Evolutionary conservation across 2,329 filamentous ascomycete species (phyloP).

Genomic region (Penicillium sp.): DNA sequence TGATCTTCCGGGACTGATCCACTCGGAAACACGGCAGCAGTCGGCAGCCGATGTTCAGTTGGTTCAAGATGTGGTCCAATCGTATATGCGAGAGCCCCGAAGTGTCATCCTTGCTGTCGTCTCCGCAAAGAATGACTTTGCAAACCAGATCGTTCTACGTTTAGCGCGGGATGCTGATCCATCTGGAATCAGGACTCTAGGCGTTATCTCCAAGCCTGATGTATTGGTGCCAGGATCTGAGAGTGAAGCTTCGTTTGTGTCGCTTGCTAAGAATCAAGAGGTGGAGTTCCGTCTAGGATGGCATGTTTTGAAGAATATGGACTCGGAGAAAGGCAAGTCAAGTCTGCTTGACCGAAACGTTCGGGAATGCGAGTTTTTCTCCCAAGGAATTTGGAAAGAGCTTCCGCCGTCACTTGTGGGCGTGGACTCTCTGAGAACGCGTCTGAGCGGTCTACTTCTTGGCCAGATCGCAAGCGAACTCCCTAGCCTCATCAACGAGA

Average conservation of each 20-base stretch:
- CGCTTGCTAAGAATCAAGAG: slow-evolving; percentile 46
- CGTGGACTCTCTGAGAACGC: slow-evolving; percentile 30
- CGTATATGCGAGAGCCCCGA: slow-evolving; percentile 44
- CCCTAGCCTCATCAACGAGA: slow-evolving; percentile 39
- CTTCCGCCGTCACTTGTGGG: slow-evolving; percentile 31
- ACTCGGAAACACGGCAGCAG: slow-evolving; percentile 56
- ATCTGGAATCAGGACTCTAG: slow-evolving; percentile 39
- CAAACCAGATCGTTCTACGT: slow-evolving; percentile 44
- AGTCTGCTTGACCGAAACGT: slow-evolving; percentile 10
- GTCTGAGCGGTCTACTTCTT: slow-evolving; percentile 36
- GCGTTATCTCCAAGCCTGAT: slow-evolving; percentile 53
- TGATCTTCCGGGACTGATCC: slow-evolving; percentile 61
- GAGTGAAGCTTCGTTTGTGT: slow-evolving; percentile 37
- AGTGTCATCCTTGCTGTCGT: slow-evolving; percentile 52
- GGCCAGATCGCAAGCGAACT: slow-evolving; percentile 37
- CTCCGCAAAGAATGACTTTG: slow-evolving; percentile 45
- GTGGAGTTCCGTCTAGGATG: slow-evolving; percentile 49
- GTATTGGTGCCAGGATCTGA: slow-evolving; percentile 38
- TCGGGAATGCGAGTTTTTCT: slow-evolving; percentile 38
- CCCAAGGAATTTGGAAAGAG: slow-evolving; percentile 26
- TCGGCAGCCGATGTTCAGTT: slow-evolving; percentile 55
- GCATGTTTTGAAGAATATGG: slow-evolving; percentile 51
- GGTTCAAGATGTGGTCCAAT: slow-evolving; percentile 50
- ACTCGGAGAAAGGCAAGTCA: slow-evolving; percentile 37
- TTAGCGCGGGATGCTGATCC: slow-evolving; percentile 37